Evolutionary conservation across 1,284 basidiomycete species (phyloP), one percentile per base, ranked within the genome.

Genomic region (Pterula multifida): DNA sequence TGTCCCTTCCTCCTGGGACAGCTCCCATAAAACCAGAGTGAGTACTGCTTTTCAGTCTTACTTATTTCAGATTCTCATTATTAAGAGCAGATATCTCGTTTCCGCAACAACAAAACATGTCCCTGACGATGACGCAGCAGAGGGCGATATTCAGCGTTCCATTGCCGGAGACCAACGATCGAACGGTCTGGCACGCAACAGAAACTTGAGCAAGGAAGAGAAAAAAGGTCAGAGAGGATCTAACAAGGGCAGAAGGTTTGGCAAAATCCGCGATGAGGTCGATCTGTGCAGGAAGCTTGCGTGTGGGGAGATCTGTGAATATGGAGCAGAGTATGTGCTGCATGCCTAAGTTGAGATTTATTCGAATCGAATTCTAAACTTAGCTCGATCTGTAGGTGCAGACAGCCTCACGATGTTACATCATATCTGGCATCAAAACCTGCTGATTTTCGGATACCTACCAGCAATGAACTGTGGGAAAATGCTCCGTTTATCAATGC

Each of bases 401-500:
- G 82, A 28, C 87, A 79, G 60, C 83, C 79, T 2, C 95, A 98
- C 63, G 85, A 91, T 58, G 70, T 94, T 53, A 58, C 70, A 2
- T 72, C 69, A 2, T 98, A 96, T 65, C 78, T 97, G 28, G 71
- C 72, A 15, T 73, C 73, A 1, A 96, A 96, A 67, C 77, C 83
- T 0, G 66, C 62, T 47, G 93, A 96, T 61, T 71, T 95, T 21
- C 73, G 69, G 45, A 75, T 85, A 47, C 76, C 79, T 3, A 57
- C 66, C 3, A 48, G 65, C 0, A 60, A 66, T 3, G 67, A 69
- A 44, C 65, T 82, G 25, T 62, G 57, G 2, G 60, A 65, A 26
- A 52, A 60, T 22, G 65, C 73, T 11, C 82, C 81, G 3, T 89
- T 76, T 58, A 70, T 78, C n/a, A 56, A 23, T 19, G 26, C 45